These are phyloP conservation scores for Acorus calamus DNA, from an alignment of 106 monocot species.

Conservation along the genomic window DNA sequence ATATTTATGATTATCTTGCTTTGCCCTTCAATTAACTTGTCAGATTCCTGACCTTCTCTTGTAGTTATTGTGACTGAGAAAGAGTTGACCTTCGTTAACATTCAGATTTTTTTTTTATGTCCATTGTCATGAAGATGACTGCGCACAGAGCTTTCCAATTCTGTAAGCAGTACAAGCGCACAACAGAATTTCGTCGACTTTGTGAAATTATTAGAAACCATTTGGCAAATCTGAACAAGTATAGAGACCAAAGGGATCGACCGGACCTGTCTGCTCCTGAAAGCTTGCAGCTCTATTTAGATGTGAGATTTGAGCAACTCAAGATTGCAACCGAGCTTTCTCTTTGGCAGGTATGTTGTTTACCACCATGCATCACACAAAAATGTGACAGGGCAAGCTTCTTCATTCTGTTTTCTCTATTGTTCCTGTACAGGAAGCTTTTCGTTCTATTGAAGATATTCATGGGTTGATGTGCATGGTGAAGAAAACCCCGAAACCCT, in stretches of 20 bases:
- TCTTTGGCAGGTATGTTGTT: slow-evolving; percentile 77
- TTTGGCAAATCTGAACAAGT: slow-evolving; percentile 86
- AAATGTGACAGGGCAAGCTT: neutral
- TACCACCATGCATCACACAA: too few species aligned
- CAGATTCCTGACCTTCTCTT: too few species aligned
- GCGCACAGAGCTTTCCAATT: slow-evolving; percentile 94
- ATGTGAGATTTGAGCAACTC: slow-evolving; percentile 87
- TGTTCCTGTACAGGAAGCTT: slow-evolving; percentile 65
- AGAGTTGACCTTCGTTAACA: neutral
- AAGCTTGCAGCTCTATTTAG: slow-evolving; percentile 86
- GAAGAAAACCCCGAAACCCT: slow-evolving; percentile 88
- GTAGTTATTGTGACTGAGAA: too few species aligned
- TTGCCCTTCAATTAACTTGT: too few species aligned
- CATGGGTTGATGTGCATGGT: slow-evolving; percentile 95
- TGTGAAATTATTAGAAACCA: slow-evolving; percentile 97
- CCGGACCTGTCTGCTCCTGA: slow-evolving; percentile 92
- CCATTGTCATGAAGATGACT: slow-evolving; percentile 56
- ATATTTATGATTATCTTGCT: too few species aligned
- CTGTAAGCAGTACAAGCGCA: slow-evolving; percentile 94
- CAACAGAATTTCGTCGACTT: slow-evolving; percentile 89
- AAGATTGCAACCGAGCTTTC: slow-evolving; percentile 88
- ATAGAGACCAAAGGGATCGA: slow-evolving; percentile 87
- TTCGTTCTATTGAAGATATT: slow-evolving; percentile 89
- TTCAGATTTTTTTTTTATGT: slow-evolving; percentile 2
- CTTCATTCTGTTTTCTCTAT: neutral